These are phyloP conservation scores for Umbelopsis ramanniana DNA, from an alignment of 192 early-diverging fungal species.

Conservation along the genomic window DNA sequence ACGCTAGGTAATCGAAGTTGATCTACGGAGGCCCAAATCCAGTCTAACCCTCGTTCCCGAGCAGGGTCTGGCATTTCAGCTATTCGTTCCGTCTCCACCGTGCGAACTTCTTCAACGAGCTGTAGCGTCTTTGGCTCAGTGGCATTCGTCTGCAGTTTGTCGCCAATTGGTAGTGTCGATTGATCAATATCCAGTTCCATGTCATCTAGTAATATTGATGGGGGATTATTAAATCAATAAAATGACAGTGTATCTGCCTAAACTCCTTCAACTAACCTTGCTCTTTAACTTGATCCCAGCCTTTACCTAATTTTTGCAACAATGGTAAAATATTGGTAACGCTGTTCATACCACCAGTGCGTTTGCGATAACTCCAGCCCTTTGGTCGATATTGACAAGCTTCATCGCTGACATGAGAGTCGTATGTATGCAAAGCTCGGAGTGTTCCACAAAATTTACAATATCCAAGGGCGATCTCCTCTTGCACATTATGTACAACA, in stretches of 20 bases:
- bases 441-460: slow-evolving; percentile 48
- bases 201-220: slow-evolving; percentile 34
- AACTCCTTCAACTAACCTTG: slow-evolving; percentile 19
- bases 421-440: slow-evolving; percentile 26
- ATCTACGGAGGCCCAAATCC: slow-evolving; percentile 47
- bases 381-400: slow-evolving; percentile 33
- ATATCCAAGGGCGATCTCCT: slow-evolving; percentile 10
- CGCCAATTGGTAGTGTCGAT: neutral
- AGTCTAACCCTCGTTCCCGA: slow-evolving; percentile 42
- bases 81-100: slow-evolving; percentile 7
- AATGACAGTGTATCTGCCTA: too few species aligned
- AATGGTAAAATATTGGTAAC: slow-evolving; percentile 32
- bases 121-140: neutral
- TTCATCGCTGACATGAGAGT: slow-evolving; percentile 16
- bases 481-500: neutral
- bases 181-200: slow-evolving; percentile 38
- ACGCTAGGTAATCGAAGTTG: slow-evolving; percentile 38
- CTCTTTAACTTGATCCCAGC: slow-evolving; percentile 31
- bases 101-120: neutral
- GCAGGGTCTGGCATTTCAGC: neutral
- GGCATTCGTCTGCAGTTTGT: neutral
- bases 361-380: slow-evolving; percentile 31
- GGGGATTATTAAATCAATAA: too few species aligned
- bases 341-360: slow-evolving; percentile 33
- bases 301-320: slow-evolving; percentile 27